phyloP scores from a whole-genome alignment of 352 stramenopile genomes.

The Phytopythium chamaehyphon region DNA sequence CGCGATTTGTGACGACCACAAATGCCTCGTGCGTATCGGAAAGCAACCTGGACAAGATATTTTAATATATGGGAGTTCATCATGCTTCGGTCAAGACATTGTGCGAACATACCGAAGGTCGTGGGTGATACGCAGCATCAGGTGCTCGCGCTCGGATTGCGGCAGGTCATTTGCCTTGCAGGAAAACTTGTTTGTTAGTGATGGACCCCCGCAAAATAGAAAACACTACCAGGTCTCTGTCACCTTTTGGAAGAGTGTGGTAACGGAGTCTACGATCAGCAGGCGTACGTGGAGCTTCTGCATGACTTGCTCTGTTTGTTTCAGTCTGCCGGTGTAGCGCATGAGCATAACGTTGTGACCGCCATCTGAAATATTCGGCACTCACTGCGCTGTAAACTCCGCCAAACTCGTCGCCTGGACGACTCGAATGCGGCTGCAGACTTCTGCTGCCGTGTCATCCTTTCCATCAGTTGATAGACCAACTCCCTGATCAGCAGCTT shows the following conservation, averaged over 20 bases:
- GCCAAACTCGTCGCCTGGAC: constrained; percentile 35
- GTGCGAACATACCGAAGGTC: constrained; percentile 40
- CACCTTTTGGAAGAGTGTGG: constrained; percentile 59
- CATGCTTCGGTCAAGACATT: neutral
- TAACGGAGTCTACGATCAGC: constrained; percentile 71
- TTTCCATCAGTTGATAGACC: constrained; percentile 14
- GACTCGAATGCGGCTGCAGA: constrained; percentile 43
- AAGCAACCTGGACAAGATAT: constrained; percentile 31
- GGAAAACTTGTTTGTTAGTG: too few relatives aligned
- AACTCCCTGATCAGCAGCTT: constrained; percentile 11
- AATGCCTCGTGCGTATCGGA: constrained; percentile 64
- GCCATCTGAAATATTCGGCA: neutral
- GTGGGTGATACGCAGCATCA: constrained; percentile 42
- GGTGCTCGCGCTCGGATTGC: constrained; percentile 35
- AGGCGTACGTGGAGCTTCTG: constrained; percentile 46
- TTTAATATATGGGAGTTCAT: neutral
- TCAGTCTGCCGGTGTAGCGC: constrained; percentile 29
- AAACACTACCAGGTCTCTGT: neutral
- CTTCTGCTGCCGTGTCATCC: constrained; percentile 7
- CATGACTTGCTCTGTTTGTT: constrained; percentile 46
- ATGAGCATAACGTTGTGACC: neutral
- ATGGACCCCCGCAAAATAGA: too few relatives aligned
- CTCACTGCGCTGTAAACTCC: constrained; percentile 41
- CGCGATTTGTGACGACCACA: constrained; percentile 62
- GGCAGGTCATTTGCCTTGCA: constrained; percentile 31